Percentiles rank a stretch among this genome's conserved stretches.
Evolutionary conservation across 2,329 filamentous ascomycete genomes (phyloP).

Genomic region (Cladosporium sp.): DNA sequence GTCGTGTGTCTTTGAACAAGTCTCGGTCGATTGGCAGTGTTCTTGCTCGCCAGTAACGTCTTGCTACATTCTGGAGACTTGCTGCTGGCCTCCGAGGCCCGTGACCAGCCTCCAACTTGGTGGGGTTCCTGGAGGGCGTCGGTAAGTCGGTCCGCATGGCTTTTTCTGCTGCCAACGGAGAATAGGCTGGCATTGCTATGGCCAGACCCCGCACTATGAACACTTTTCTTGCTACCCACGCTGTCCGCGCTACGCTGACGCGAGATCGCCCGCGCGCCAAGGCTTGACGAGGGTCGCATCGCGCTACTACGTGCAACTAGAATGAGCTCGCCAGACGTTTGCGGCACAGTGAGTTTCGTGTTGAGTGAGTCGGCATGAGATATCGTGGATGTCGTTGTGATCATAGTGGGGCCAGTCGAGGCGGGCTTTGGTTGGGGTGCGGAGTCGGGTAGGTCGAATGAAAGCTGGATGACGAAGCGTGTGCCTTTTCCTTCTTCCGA

Average conservation of each 20-base stretch:
- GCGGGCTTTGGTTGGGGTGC: no score
- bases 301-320: constrained; percentile 55
- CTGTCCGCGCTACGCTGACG: constrained; percentile 46
- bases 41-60: no score
- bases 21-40: constrained; percentile 28
- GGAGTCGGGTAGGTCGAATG: constrained; percentile 63
- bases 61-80: no score
- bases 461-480: constrained; percentile 76
- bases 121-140: constrained; percentile 67
- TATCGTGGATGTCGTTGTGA: no score
- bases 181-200: constrained; percentile 35
- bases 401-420: no score
- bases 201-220: constrained; percentile 45
- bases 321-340: constrained; percentile 60
- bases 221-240: constrained; percentile 54
- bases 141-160: constrained; percentile 70
- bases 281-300: not conserved
- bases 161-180: constrained; percentile 47
- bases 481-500: constrained; percentile 82
- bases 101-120: constrained; percentile 33
- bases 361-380: constrained; percentile 30
- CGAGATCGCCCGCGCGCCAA: constrained; percentile 18
- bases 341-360: constrained; percentile 22
- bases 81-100: not conserved
- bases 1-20: constrained; percentile 33